Evolutionary conservation across 768 basidiomycete genomes (phyloP).

Genomic region (Rhizopogon sp.): DNA sequence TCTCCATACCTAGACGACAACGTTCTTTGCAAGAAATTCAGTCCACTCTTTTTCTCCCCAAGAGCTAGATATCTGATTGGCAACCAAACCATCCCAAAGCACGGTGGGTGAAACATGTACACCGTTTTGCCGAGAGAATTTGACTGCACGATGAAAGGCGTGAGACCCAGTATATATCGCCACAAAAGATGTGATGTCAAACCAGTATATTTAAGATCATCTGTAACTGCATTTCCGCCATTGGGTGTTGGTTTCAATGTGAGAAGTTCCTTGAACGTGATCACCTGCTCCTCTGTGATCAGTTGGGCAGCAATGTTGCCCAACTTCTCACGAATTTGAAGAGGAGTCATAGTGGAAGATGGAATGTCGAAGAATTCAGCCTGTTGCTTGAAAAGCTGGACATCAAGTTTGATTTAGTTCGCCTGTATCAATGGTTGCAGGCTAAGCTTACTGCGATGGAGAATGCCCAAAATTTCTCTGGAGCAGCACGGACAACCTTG

Average conservation of each 20-base stretch:
- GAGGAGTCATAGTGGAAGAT: constrained; percentile 55
- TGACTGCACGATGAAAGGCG: constrained; percentile 49
- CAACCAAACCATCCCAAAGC: constrained; percentile 72
- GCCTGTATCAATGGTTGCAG: not conserved
- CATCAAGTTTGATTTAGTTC: not conserved
- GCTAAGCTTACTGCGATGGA: constrained; percentile 48
- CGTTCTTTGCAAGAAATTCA: constrained; percentile 62
- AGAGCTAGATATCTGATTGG: constrained; percentile 68
- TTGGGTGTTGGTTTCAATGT: constrained; percentile 61
- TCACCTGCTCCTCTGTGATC: constrained; percentile 44
- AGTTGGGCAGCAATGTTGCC: constrained; percentile 51
- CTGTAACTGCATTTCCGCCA: constrained; percentile 77
- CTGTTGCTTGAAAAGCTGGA: constrained; percentile 75
- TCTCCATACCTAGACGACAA: constrained; percentile 31
- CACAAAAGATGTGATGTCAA: constrained; percentile 21
- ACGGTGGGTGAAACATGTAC: constrained; percentile 88
- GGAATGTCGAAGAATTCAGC: constrained; percentile 79
- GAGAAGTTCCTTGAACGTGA: constrained; percentile 57
- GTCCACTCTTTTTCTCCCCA: constrained; percentile 84
- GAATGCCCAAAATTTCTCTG: constrained; percentile 78
- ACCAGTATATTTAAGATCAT: constrained; percentile 90
- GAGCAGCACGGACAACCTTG: constrained; percentile 60
- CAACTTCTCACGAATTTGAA: constrained; percentile 73
- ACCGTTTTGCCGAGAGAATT: constrained; percentile 85
- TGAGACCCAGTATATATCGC: not conserved